phyloP scores from a whole-genome alignment of 2,329 filamentous ascomycete species.

The Xylariaceae sp. region DNA sequence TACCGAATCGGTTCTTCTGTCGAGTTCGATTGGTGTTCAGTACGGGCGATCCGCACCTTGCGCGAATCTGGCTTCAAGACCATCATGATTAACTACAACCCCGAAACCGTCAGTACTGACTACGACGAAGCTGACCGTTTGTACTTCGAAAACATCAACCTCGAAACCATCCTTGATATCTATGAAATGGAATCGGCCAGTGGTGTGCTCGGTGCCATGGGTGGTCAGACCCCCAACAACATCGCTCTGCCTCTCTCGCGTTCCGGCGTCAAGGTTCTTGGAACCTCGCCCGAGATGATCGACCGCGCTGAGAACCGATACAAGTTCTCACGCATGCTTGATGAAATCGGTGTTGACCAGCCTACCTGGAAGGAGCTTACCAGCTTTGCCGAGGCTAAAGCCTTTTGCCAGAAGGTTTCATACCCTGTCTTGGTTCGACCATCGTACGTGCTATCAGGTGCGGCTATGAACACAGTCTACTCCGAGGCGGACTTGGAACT shows the following conservation, averaged over 20 bases:
- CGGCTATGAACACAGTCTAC: constrained; percentile 99
- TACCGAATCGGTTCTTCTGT: constrained; percentile 97
- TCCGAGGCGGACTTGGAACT: constrained; percentile 85
- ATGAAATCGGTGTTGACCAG: constrained; percentile 90
- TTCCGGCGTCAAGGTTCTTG: constrained; percentile 84
- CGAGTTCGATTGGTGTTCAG: constrained; percentile 99
- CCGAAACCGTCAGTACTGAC: constrained; percentile 84
- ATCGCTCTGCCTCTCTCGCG: constrained; percentile 87
- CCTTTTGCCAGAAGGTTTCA: constrained; percentile 80
- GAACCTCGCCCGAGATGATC: constrained; percentile 98
- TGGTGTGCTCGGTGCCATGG: constrained; percentile 91
- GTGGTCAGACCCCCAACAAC: constrained; percentile 96
- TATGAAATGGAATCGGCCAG: constrained; percentile 79
- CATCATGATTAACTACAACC: constrained; percentile 77
- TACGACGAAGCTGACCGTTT: constrained; percentile 91
- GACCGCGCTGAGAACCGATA: constrained; percentile 95
- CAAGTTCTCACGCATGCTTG: constrained; percentile 98
- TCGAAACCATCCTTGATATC: constrained; percentile 88
- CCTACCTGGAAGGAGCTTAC: constrained; percentile 97
- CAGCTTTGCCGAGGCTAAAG: constrained; percentile 82
- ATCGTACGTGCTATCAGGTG: constrained; percentile 93
- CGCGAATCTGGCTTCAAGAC: constrained; percentile 83
- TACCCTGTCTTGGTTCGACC: constrained; percentile 94
- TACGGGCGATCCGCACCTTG: constrained; percentile 86
- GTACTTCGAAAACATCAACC: constrained; percentile 93